phyloP scores from a whole-genome alignment of 768 basidiomycete species.

The Tulasnella sp. region DNA sequence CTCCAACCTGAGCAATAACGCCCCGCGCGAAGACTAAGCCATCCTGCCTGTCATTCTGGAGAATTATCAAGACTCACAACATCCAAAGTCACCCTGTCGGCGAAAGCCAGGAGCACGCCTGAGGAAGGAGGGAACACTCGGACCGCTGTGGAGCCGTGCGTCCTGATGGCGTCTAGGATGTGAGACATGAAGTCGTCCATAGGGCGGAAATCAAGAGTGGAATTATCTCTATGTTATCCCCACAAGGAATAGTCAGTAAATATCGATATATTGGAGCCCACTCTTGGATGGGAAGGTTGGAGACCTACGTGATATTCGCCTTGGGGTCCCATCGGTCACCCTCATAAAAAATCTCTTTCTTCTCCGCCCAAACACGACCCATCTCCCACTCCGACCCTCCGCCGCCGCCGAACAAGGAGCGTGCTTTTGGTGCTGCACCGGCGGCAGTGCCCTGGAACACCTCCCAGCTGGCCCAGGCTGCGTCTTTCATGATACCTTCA shows the following conservation, averaged over 20 bases:
- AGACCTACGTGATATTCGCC: constrained; percentile 73
- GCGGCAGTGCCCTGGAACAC: constrained; percentile 49
- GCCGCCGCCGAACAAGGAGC: constrained; percentile 13
- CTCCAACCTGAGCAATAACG: constrained; percentile 58
- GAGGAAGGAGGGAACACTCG: constrained; percentile 81
- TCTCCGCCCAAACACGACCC: constrained; percentile 93
- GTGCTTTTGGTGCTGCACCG: constrained; percentile 5
- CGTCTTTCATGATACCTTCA: constrained; percentile 73
- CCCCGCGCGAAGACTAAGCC: constrained; percentile 15
- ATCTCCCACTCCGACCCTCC: constrained; percentile 70
- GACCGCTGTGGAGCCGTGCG: constrained; percentile 76
- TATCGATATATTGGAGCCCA: background rate
- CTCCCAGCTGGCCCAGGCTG: constrained; percentile 81
- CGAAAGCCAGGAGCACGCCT: constrained; percentile 72
- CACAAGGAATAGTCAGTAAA: background rate
- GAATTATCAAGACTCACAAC: constrained; percentile 51
- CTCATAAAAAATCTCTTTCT: constrained; percentile 90
- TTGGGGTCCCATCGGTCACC: constrained; percentile 71
- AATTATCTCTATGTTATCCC: constrained; percentile 43
- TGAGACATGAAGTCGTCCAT: constrained; percentile 88
- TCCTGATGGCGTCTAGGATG: constrained; percentile 58
- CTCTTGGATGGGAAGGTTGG: background rate
- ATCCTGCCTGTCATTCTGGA: background rate
- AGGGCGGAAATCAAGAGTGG: constrained; percentile 74
- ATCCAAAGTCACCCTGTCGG: constrained; percentile 78